phyloP scores from a whole-genome alignment of 2,329 filamentous ascomycete species.

The Fusarium praegraminearum region DNA sequence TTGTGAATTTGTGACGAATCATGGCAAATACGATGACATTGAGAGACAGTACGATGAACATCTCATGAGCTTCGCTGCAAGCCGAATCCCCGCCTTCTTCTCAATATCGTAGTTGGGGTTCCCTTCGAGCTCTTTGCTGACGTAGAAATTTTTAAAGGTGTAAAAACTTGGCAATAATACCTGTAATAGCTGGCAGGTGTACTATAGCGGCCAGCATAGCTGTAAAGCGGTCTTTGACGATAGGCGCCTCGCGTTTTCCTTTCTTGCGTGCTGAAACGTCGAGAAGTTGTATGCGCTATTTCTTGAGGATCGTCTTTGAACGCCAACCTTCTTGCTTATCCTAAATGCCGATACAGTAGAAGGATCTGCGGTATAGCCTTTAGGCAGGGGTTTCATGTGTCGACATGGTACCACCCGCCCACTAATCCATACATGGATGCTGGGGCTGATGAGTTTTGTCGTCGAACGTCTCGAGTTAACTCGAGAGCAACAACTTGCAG shows the following conservation, averaged over 20 bases:
- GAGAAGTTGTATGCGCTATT: conserved; percentile 35
- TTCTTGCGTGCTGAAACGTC: conserved; percentile 12
- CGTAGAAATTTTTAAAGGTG: conserved; percentile 43
- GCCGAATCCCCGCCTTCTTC: conserved; percentile 40
- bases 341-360: too few relatives aligned
- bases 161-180: conserved; percentile 36
- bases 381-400: background rate
- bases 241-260: conserved; percentile 23
- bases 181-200: conserved; percentile 35
- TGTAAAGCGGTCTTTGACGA: conserved; percentile 38
- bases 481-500: accelerated
- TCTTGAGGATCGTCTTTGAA: conserved; percentile 30
- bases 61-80: conserved; percentile 41
- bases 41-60: conserved; percentile 39
- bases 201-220: conserved; percentile 29
- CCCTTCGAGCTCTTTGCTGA: conserved; percentile 41
- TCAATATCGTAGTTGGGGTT: conserved; percentile 31
- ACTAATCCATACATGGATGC: too few relatives aligned
- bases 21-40: conserved; percentile 38
- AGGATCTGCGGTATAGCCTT: background rate
- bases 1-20: conserved; percentile 36
- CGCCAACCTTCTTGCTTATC: too few relatives aligned
- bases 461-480: too few relatives aligned
- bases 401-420: background rate
- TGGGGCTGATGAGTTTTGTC: too few relatives aligned